phyloP scores from a whole-genome alignment of 148 eudicot genomes.

The Polygonum maritimum region DNA sequence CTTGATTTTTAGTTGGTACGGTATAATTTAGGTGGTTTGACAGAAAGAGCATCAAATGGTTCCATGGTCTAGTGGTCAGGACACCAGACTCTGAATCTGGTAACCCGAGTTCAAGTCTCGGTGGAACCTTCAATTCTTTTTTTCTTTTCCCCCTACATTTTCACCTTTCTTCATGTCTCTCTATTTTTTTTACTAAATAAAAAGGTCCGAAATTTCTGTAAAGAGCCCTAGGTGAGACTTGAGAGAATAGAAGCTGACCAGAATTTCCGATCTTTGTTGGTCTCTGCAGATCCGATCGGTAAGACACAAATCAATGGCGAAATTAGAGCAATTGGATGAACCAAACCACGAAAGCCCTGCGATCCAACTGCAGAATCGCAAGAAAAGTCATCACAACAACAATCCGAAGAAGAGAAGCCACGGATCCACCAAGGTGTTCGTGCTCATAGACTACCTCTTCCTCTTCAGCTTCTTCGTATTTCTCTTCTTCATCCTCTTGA shows the following conservation, averaged over 20 bases:
- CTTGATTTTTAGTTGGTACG: too few species aligned
- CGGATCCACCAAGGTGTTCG: slow-evolving; percentile 13
- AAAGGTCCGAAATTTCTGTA: not conserved
- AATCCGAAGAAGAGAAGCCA: not conserved
- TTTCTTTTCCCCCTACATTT: not conserved
- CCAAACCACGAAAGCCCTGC: not conserved
- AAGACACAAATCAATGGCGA: slow-evolving; percentile 6
- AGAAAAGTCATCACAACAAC: not conserved
- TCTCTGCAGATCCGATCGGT: not conserved
- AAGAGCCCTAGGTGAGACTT: not conserved
- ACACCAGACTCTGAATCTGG: slow-evolving; percentile 21
- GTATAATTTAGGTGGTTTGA: too few species aligned
- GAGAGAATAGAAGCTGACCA: not conserved
- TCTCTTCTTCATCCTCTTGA: slow-evolving; percentile 11
- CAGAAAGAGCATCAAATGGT: not conserved
- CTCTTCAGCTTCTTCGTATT: slow-evolving; percentile 5
- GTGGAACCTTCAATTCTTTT: slow-evolving; percentile 12
- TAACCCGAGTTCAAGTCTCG: slow-evolving; percentile 23
- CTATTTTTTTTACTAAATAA: too few species aligned
- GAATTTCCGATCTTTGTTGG: not conserved
- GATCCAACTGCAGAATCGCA: slow-evolving; percentile 4
- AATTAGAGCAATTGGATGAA: slow-evolving; percentile 8
- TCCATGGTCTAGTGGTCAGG: slow-evolving; percentile 22
- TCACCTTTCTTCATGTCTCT: not conserved
- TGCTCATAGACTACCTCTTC: slow-evolving; percentile 10